Evolutionary conservation across 805 yeast genomes (phyloP), one percentile per base, ranked within the genome.

Genomic region (Candida fluviatilis): DNA sequence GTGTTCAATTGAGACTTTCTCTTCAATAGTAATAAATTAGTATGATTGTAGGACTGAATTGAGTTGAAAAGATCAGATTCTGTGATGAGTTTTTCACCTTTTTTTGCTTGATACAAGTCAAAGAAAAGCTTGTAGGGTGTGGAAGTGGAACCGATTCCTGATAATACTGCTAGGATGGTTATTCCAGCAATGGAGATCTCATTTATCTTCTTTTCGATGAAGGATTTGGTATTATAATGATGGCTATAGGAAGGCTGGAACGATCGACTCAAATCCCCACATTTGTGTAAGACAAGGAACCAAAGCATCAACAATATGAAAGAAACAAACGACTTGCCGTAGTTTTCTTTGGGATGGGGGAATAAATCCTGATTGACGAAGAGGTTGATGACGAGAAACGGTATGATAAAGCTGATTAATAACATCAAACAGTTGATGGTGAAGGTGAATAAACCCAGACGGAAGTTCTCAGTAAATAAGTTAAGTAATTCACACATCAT

Each of bases 121-220:
- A 43, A 33, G 26, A 57, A 49, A 19, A 49, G 38, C 19, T 55
- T 52, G 44, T 55, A 65, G 6, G 77, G 69, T 0, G 76, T 71
- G 30, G 76, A 65, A 11, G 71, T 55, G 5, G 76, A 69, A 1
- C 80, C 81, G 31, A 75, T 63, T 2, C 81, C 81, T 8, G 76
- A 73, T 14, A 76, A 54, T 1, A 71, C 45, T 0, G 78, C 75
- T 37, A 76, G 61, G 36, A 71, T 64, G n/a, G 75, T 60, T 21
- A 76, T 68, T 0, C 82, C 82, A 18, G 71, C 58, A 31, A 75
- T 51, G 3, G 72, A 63, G 21, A 76, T 48, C 46, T 74, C 72
- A 43, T 66, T 69, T 31, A 75, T 59, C 37, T 74, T 70, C 14
- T 57, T 54, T 34, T 69, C 68, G n/a, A 69, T 45, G n/a, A 64